Base-by-base conservation (phyloP, 148 eudicot species). In the Heliamphora exappendiculata region DNA sequence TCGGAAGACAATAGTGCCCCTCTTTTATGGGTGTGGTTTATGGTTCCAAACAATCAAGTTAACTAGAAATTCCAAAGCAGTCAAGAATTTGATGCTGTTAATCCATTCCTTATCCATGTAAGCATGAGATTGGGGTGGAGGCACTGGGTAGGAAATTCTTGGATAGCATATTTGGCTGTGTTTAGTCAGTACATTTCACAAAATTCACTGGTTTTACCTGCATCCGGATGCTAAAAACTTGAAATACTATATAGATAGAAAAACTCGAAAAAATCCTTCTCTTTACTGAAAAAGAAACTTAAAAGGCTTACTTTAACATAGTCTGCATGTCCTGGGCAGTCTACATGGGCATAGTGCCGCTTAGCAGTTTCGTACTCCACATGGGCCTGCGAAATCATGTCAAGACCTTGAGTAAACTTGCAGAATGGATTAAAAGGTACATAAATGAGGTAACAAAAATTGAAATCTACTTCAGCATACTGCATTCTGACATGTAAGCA, bases 351-450 rank as follows among this genome's bases (percentile, higher is more conserved):
- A 82, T 91, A 91, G 74, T 89, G 93, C 59, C 98, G 65, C 77
- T 93, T 91, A n/a, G 82, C 78, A 70, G 98, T 93, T 83, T 93
- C 98, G 72, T 93, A 93, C 87, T 93, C 94, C 62, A 93, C 98
- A 81, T 93, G 98, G 34, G 96, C 92, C 98, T 93, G 87, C 67
- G 17, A 65, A 45, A 70, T 33, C 63, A 69, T 19, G 47, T 66
- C 20, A 70, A 14, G 59, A 45, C 39, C 67, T 42, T 72, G 49
- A 29, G 16, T 37, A 33, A 44, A 5, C 54, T 68, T 41, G 14
- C 14, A 57, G 37, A 58, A 26, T 2, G 44, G 29, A 24, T 31
- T n/a, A 39, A 12, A 62, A 76, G 55, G 37, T 20, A 54, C 20
- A 53, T 19, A 53, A 65, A 65, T 4, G 26, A 65, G 69, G 47